Percentiles rank a stretch among this genome's conserved stretches.
phyloP scores from a whole-genome alignment of 2,329 filamentous ascomycete species.

The Ascochyta clinopodiicola region DNA sequence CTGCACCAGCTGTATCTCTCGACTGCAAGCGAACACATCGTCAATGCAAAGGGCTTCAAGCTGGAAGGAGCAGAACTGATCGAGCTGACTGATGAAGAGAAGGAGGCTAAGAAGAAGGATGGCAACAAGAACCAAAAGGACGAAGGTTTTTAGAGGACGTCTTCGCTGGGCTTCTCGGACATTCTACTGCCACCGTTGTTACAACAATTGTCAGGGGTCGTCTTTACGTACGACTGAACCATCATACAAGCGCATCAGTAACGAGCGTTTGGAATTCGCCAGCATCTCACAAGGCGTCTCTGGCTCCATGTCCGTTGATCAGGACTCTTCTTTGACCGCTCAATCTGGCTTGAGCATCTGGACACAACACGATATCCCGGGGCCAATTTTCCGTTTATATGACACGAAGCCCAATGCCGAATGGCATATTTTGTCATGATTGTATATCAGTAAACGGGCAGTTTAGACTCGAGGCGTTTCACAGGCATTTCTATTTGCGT shows the following conservation, averaged over 20 bases:
- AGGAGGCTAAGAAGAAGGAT: constrained; percentile 29
- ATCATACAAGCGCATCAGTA: no score
- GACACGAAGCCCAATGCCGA: not conserved
- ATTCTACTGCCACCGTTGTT: not conserved
- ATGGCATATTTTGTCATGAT: not conserved
- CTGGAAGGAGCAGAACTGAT: constrained; percentile 43
- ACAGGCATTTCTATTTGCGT: not conserved
- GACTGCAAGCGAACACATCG: constrained; percentile 36
- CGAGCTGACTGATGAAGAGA: constrained; percentile 41
- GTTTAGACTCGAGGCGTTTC: not conserved
- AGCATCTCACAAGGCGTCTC: no score
- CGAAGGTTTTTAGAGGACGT: constrained; percentile 37
- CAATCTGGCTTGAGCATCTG: no score
- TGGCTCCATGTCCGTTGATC: no score
- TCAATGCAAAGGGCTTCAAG: constrained; percentile 45
- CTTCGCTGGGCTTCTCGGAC: not conserved
- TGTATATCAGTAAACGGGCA: constrained; percentile 1
- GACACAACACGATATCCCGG: no score
- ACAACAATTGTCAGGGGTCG: not conserved
- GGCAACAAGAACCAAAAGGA: constrained; percentile 44
- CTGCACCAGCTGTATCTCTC: constrained; percentile 44
- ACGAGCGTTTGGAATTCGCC: no score
- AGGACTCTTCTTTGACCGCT: no score
- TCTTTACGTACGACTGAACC: no score
- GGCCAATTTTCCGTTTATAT: not conserved